Evolutionary conservation across 768 basidiomycete genomes (phyloP).

Genomic region (Rhizopogon sp.): DNA sequence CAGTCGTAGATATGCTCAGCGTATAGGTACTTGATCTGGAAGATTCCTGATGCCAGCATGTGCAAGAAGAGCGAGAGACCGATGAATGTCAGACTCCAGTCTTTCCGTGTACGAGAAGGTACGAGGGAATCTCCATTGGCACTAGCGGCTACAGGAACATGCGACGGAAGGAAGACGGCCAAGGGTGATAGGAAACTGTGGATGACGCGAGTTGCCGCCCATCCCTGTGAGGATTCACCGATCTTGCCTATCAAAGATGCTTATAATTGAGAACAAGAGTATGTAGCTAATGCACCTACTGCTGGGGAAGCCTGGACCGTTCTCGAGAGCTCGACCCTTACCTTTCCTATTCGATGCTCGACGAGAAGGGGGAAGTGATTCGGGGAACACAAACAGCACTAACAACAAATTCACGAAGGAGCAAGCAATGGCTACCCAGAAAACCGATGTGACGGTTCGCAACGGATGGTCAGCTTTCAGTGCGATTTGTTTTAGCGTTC

Average conservation of each 20-base stretch:
- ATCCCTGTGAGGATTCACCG: not conserved
- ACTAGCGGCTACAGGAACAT: slow-evolving; percentile 34
- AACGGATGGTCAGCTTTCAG: slow-evolving; percentile 24
- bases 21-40: slow-evolving; percentile 74
- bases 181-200: slow-evolving; percentile 58
- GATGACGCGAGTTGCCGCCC: slow-evolving; percentile 22
- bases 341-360: slow-evolving; percentile 23
- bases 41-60: slow-evolving; percentile 64
- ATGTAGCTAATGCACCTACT: slow-evolving; percentile 7
- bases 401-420: slow-evolving; percentile 52
- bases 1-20: slow-evolving; percentile 69
- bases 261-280: not conserved
- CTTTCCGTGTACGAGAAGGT: slow-evolving; percentile 49
- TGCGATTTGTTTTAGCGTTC: slow-evolving; percentile 4
- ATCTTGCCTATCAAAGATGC: not conserved
- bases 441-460: slow-evolving; percentile 43
- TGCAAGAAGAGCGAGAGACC: slow-evolving; percentile 61
- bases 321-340: slow-evolving; percentile 22
- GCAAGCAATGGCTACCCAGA: slow-evolving; percentile 45
- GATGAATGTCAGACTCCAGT: slow-evolving; percentile 72
- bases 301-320: not conserved
- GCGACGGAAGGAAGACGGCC: slow-evolving; percentile 60
- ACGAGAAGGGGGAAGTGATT: slow-evolving; percentile 38
- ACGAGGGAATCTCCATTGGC: slow-evolving; percentile 52
- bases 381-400: slow-evolving; percentile 54